A percentile compares a stretch with the other conserved stretches of the same genome.
Conservation (phyloP, 2,329 filamentous ascomycete species). For the Helotiales sp. region DNA sequence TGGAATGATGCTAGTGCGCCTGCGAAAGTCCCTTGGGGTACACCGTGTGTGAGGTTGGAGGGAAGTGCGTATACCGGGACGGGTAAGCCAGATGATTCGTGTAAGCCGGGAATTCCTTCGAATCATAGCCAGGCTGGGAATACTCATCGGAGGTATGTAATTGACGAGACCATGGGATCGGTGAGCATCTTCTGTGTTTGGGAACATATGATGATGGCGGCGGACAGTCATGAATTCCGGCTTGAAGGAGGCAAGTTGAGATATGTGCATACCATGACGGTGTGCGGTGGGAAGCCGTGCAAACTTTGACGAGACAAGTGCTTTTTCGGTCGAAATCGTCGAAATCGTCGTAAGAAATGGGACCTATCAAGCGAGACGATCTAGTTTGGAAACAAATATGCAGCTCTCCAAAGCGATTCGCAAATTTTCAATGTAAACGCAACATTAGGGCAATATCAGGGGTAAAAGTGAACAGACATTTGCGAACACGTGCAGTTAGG, state of each 20-base stretch:
- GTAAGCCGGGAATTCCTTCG: conserved; percentile 25
- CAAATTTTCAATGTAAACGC: no score
- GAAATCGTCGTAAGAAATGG: no score
- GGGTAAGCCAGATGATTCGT: conserved; percentile 22
- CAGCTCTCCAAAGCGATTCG: no score
- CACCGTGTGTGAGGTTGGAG: conserved; percentile 18
- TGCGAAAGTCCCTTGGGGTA: conserved; percentile 15
- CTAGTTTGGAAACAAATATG: no score
- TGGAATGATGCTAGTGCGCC: conserved; percentile 16
- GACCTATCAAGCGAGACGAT: no score
- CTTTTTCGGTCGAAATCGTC: no score
- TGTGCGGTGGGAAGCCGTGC: conserved; percentile 23
- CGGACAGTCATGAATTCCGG: conserved; percentile 28
- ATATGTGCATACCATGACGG: conserved; percentile 30
- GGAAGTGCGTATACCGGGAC: conserved; percentile 22
- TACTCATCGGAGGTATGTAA: conserved; percentile 23
- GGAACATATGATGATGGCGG: conserved; percentile 28
- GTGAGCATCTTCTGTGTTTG: conserved; percentile 26
- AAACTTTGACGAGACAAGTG: neutral
- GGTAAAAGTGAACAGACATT: no score
- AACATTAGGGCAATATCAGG: no score
- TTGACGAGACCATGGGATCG: conserved; percentile 23
- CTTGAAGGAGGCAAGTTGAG: conserved; percentile 26
- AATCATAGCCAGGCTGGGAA: conserved; percentile 25
- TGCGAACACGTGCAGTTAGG: no score